Base-by-base conservation (phyloP, 1,139 yeast species). In the Sugiyamaella pinicola region DNA sequence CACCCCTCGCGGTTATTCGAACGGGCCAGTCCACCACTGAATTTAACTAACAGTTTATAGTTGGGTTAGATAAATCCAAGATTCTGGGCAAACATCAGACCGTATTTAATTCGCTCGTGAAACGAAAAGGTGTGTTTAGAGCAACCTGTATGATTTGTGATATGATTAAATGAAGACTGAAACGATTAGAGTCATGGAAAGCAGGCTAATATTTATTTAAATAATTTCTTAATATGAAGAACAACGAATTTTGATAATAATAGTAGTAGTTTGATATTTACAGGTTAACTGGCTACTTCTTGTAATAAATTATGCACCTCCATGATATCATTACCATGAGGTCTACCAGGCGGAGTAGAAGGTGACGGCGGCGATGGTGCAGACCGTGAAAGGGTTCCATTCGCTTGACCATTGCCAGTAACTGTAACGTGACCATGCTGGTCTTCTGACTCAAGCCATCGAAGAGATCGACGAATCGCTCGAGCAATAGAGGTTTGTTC, bases 401-500 rank as follows among this genome's bases (percentile, higher is more conserved):
- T 31, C 3, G 28, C 26, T n/a, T 43, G 47, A 12, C 37, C 38
- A 33, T 35, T 35, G 39, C 7, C 22, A 6, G 18, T 34, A 34
- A 37, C 21, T 7, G 33, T 15, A 7, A n/a, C 5, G 10, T 9
- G 19, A 9, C 29, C 17, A 18, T 22, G 33, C 6, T 19, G 28
- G 28, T 15, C 15, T 9, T 22, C 46, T 22, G 40, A n/a, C 6
- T 35, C 38, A 18, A 18, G 13, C 65, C 68, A 64, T 19, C 64
- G 55, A 15, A 52, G 47, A 4, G 69, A 60, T 13, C 65, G 43
- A 24, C 66, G 50, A 34, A 65, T 55, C 5, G 65, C 61, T 10
- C 53, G 53, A 6, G 62, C 59, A 31, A 60, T 39, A 0, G 66
- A 58, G 5, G 54, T 47, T 26, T 58, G 54, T 48, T 64, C 67